Percentiles rank a stretch among this genome's conserved stretches.
phyloP scores from a whole-genome alignment of 441 rosid genomes.

The Sinapis alba region DNA sequence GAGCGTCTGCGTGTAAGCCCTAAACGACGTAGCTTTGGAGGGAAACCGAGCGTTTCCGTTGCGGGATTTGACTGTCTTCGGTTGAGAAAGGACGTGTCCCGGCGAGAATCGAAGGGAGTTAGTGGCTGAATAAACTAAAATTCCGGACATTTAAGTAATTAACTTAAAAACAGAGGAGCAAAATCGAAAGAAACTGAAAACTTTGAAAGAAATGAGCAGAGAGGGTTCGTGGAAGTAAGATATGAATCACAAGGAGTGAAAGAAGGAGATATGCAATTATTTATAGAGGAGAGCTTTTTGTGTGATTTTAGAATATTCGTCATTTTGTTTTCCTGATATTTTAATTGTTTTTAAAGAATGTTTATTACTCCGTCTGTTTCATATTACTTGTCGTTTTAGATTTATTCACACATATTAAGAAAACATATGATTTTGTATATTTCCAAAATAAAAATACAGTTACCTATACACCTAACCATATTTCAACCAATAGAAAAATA shows the following conservation, averaged over 20 bases:
- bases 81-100: constrained; percentile 12
- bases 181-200: constrained; percentile 16
- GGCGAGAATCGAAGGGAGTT: constrained; percentile 28
- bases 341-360: too few species aligned
- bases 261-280: background rate
- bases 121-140: constrained; percentile 26
- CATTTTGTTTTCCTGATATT: background rate
- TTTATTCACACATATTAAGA: too few species aligned
- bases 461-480: too few species aligned
- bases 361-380: too few species aligned
- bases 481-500: too few species aligned
- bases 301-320: too few species aligned
- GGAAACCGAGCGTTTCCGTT: constrained; percentile 30
- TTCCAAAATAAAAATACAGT: too few species aligned
- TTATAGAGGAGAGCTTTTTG: constrained; percentile 4
- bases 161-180: background rate
- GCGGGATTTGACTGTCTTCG: constrained; percentile 23
- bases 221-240: constrained; percentile 8
- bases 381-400: too few species aligned
- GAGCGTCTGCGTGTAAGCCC: constrained; percentile 36
- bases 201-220: constrained; percentile 1
- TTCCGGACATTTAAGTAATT: constrained; percentile 38
- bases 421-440: too few species aligned
- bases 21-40: constrained; percentile 25
- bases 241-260: constrained; percentile 29